phyloP scores from a whole-genome alignment of 306 rosid species.

The Neltuma alba region DNA sequence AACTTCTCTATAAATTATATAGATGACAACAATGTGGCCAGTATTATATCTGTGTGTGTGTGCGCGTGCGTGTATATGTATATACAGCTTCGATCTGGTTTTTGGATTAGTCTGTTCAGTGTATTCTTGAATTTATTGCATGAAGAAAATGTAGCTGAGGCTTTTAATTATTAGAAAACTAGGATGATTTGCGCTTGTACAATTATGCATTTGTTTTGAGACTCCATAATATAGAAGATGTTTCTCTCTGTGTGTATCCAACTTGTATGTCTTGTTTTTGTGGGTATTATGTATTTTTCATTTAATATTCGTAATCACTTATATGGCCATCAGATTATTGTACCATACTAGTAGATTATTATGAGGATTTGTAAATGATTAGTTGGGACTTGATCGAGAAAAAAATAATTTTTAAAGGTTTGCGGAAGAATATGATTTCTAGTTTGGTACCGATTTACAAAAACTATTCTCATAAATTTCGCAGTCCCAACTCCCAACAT shows the following conservation, averaged over 20 bases:
- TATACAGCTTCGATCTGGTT: neutral
- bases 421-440: neutral
- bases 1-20: no score
- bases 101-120: neutral
- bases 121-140: neutral
- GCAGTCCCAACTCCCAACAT: neutral
- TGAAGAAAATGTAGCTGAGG: neutral
- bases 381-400: neutral
- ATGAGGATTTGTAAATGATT: neutral
- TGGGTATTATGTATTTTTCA: neutral
- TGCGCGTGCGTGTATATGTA: neutral
- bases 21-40: no score
- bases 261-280: neutral
- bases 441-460: neutral
- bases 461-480: neutral
- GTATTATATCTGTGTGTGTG: no score
- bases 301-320: neutral
- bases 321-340: neutral
- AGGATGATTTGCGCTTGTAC: no score
- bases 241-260: neutral
- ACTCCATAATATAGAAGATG: no score
- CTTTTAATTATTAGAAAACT: no score
- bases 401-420: neutral
- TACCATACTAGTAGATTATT: neutral
- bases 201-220: no score